These are phyloP conservation scores for Aegle marmelos DNA, from an alignment of 345 rosid genomes.

Conservation along the genomic window DNA sequence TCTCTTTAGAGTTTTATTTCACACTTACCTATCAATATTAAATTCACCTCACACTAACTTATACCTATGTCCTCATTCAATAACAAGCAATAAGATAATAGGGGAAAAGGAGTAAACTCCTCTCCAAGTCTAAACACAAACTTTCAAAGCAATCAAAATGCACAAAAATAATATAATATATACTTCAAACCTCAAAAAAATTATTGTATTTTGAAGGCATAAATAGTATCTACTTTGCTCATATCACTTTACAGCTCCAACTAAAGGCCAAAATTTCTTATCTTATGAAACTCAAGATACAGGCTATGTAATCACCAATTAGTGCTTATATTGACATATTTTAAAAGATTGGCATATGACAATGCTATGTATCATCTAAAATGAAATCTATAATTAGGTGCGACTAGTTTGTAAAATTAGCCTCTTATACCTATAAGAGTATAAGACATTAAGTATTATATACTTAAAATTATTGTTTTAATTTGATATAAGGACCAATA, in stretches of 20 bases:
- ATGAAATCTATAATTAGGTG: constrained; percentile 93
- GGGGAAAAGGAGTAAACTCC: no score
- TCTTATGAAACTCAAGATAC: not conserved
- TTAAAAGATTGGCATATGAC: not conserved
- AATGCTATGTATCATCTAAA: constrained; percentile 38
- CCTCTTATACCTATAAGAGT: constrained; percentile 43
- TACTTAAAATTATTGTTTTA: no score
- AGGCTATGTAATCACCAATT: not conserved
- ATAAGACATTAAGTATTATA: not conserved
- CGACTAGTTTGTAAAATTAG: constrained; percentile 71
- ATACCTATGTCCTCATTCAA: no score
- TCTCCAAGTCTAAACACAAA: not conserved
- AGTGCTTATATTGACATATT: not conserved
- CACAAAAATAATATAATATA: not conserved
- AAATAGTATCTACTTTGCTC: not conserved
- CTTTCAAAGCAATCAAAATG: not conserved
- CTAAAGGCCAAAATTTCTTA: not conserved
- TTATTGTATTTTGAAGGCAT: not conserved
- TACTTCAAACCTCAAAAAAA: not conserved
- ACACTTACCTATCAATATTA: no score
- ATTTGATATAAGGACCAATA: no score
- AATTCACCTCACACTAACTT: no score
- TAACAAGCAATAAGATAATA: no score
- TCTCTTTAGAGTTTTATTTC: no score
- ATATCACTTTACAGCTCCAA: not conserved